phyloP scores from a whole-genome alignment of 306 rosid genomes.

The Acacia acuminata region DNA sequence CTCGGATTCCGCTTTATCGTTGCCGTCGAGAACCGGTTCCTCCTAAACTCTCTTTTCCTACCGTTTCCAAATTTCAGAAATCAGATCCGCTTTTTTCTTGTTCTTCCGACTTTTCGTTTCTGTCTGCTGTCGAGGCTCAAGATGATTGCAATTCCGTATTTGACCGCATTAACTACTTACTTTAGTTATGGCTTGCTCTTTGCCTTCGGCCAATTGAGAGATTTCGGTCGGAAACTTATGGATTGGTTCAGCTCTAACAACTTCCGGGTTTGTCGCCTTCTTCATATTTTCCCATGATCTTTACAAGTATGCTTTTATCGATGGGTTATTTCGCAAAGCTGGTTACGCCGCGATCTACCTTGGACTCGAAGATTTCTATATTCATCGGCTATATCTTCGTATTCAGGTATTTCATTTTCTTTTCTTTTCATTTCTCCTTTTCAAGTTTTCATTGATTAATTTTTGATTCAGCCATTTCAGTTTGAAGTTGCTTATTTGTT shows the following conservation, averaged over 20 bases:
- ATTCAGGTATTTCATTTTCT: too few relatives aligned
- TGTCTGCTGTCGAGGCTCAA: neutral
- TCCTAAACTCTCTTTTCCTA: neutral
- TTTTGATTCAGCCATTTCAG: too few relatives aligned
- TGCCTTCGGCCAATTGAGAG: conserved; percentile 84
- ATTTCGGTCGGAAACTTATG: conserved; percentile 69
- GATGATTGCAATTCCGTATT: conserved; percentile 79
- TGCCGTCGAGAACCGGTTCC: neutral
- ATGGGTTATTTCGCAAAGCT: too few relatives aligned
- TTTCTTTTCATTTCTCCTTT: too few relatives aligned
- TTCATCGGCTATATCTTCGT: too few relatives aligned
- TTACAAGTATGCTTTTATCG: too few relatives aligned
- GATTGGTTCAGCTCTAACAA: conserved; percentile 67
- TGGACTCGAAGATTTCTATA: too few relatives aligned
- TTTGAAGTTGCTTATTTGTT: too few relatives aligned
- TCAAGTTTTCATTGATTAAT: too few relatives aligned
- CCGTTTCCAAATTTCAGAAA: neutral
- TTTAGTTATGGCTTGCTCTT: conserved; percentile 90
- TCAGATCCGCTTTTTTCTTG: neutral
- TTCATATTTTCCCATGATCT: too few relatives aligned
- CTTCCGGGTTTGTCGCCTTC: conserved; percentile 53
- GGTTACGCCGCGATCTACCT: too few relatives aligned
- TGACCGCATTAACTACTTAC: conserved; percentile 87
- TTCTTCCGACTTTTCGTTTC: neutral
- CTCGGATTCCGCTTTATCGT: neutral